phyloP scores from a whole-genome alignment of 495 filamentous ascomycete species.

The Penicillium silybi region DNA sequence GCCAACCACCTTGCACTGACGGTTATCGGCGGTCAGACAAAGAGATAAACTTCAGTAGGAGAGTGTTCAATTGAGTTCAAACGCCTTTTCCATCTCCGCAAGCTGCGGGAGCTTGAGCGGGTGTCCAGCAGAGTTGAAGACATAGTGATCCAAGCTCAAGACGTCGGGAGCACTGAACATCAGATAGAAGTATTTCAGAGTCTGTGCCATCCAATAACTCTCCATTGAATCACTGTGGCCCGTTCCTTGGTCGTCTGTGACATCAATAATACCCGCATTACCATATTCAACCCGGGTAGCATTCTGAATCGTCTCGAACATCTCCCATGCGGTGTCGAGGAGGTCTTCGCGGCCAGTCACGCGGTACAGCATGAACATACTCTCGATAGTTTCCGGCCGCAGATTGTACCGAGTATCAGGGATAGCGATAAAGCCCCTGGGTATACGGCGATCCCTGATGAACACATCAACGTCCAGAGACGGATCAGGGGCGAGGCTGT shows the following conservation, averaged over 20 bases:
- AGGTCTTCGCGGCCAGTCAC: constrained; percentile 55
- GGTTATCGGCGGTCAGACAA: background rate
- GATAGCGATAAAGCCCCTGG: constrained; percentile 33
- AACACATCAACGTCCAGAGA: constrained; percentile 12
- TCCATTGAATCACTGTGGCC: constrained; percentile 40
- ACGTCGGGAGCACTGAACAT: constrained; percentile 57
- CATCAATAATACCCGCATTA: constrained; percentile 46
- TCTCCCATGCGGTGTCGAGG: constrained; percentile 59
- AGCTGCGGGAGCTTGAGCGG: constrained; percentile 25
- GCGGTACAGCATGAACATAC: constrained; percentile 60
- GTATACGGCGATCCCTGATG: constrained; percentile 29
- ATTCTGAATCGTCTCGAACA: constrained; percentile 53
- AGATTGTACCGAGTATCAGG: constrained; percentile 37
- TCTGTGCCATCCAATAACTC: constrained; percentile 60
- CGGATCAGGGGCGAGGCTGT: constrained; percentile 3
- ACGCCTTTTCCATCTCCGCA: background rate
- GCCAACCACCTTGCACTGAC: background rate
- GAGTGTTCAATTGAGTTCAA: background rate
- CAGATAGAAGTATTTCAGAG: constrained; percentile 70
- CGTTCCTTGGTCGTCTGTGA: constrained; percentile 21
- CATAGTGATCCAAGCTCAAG: constrained; percentile 67
- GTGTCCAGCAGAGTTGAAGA: constrained; percentile 57
- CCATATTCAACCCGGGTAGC: constrained; percentile 47
- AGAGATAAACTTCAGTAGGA: background rate
- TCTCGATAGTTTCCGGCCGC: constrained; percentile 55